Evolutionary conservation across 2,329 filamentous ascomycete genomes (phyloP), one percentile per base, ranked within the genome.

Genomic region (Magnaporthiopsis poae): DNA sequence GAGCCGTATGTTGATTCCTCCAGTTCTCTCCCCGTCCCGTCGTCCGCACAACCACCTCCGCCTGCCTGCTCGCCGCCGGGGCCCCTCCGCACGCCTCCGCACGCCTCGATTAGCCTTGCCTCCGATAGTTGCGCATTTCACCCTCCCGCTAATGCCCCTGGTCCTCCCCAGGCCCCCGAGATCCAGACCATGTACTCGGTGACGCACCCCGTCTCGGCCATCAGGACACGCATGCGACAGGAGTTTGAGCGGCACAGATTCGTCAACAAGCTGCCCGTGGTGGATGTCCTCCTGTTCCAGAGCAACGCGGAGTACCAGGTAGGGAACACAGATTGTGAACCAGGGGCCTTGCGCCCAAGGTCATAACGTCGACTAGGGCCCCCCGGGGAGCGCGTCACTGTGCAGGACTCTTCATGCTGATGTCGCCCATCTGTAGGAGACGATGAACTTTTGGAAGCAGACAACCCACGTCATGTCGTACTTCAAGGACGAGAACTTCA

Each of bases 361-460:
- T n/a, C 21, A 12, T 11, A 9, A 35, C 62, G 11, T 29, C 35
- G 62, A 31, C 39, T 11, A 31, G 39, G 15, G 18, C 7, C 46
- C 46, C 12, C 31, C 60, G 31, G 5, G 61, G 29, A 62, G 31
- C 61, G 25, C 60, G 12, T 33, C 15, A 11, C 3, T 65, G 31
- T 33, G 13, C 12, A 7, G 18, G 39, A 4, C 63, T 65, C 61
- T 56, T 31, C 3, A 60, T 36, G n/a, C 64, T 33, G 5, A 18
- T 18, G 33, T 36, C 5, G 11, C n/a, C 31, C 9, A 52, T 39
- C 35, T 65, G 67, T 72, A 97, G 93, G 95, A 99, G 84, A 99
- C 91, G 66, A 87, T 99, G 84, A 99, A 99, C 82, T 99, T 90
- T 84, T 99, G 95, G 95, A 96, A 97, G 81, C 95, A 99, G 80